These are phyloP conservation scores for Phytophthora nicotianae DNA, from an alignment of 352 stramenopile genomes.

Conservation along the genomic window DNA sequence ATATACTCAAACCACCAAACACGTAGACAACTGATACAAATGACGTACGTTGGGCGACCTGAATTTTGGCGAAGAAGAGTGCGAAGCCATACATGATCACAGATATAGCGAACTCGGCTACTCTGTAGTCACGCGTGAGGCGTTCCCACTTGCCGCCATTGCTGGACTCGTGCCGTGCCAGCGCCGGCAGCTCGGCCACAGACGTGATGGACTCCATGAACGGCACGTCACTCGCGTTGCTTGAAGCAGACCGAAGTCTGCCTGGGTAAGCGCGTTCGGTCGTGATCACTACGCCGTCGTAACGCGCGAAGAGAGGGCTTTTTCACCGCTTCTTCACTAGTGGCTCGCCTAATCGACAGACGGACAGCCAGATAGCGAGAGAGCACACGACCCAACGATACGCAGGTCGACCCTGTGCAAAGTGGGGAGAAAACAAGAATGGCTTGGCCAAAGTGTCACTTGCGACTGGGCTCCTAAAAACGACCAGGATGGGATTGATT, in stretches of 20 bases:
- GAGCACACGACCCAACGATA: constrained; percentile 18
- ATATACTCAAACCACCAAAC: constrained; percentile 13
- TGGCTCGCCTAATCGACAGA: constrained; percentile 25
- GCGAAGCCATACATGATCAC: constrained; percentile 44
- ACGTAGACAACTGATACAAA: background rate
- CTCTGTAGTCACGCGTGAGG: constrained; percentile 30
- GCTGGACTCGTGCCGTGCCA: background rate
- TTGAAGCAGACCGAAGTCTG: constrained; percentile 25
- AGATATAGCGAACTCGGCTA: constrained; percentile 41
- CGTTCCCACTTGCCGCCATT: constrained; percentile 23
- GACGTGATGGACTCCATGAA: constrained; percentile 45
- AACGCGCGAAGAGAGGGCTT: constrained; percentile 28
- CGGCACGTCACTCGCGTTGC: constrained; percentile 37
- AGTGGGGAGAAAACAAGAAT: constrained; percentile 14
- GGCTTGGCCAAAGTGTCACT: background rate
- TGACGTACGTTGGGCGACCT: constrained; percentile 43
- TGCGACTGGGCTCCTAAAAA: constrained; percentile 9
- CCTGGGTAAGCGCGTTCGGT: constrained; percentile 6
- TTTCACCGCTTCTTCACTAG: constrained; percentile 33
- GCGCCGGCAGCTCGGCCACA: constrained; percentile 17
- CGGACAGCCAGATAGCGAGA: constrained; percentile 16
- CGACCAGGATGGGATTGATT: constrained; percentile 18
- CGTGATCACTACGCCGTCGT: constrained; percentile 15
- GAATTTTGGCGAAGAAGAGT: constrained; percentile 42
- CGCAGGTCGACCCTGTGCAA: constrained; percentile 15